Base-by-base conservation (phyloP, 768 basidiomycete genomes). In the Auricularia auricula-judae region DNA sequence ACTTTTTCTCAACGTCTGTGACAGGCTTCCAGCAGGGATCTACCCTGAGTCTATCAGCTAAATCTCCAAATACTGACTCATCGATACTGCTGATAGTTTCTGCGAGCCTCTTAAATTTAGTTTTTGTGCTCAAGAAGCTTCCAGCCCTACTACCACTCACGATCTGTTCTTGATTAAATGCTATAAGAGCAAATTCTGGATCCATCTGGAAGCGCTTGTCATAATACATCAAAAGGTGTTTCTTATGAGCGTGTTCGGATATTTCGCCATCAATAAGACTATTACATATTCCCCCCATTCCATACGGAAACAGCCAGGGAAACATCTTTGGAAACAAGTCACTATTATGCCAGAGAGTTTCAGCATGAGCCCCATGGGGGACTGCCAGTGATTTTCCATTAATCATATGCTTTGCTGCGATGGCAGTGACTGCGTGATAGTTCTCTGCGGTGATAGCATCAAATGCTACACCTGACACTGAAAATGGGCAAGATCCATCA, bases 181-280 rank as follows among this genome's bases (percentile, higher is more conserved):
- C 76, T 33, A 77, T 64, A 36, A 79, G 74, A 1, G 76, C 70
- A 65, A 79, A 80, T 21, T 72, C 64, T 1, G 68, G 10, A 63
- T 80, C 77, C 1, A 23, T 65, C 64, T 79, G 79, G 68, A 80
- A 80, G 0, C 73, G 66, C 56, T 76, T 76, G 62, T 79, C 78
- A 63, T 76, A 71, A 66, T 78, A 79, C 74, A 76, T 72, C 0
- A 80, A 65, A 0, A 76, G 59, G 16, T 67, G 53, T 21, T 65
- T 62, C 23, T 74, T 75, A 51, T 77, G 76, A 11, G 62, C 43
- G 16, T 43, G 36, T 42, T 62, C 62, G 11, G 62, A 43, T 16
- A 62, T 43, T 12, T 8, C 43, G 4, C 43, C 23, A n/a, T 29
- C 8, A 12, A 36, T 43, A 29, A n/a, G 16, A 29, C 11, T 8